Evolutionary conservation across 805 yeast species (phyloP).

Genomic region (Hagleromyces aurorensis): DNA sequence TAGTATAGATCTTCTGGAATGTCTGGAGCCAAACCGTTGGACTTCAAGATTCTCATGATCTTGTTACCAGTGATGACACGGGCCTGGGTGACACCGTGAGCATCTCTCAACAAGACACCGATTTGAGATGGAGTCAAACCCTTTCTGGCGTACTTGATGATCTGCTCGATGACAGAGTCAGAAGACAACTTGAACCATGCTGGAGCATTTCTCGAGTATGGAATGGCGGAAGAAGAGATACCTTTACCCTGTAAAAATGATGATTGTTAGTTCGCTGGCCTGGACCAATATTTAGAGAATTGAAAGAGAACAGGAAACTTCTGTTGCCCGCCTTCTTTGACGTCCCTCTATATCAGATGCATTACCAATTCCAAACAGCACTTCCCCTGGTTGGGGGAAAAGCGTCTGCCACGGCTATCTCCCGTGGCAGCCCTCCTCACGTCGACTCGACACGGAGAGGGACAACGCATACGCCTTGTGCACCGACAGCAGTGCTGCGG

Average conservation of each 20-base stretch:
- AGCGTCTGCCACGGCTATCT: no score
- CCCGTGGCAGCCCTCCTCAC: no score
- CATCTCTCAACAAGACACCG: slow-evolving; percentile 99
- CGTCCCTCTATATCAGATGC: no score
- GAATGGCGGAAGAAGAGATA: slow-evolving; percentile 97
- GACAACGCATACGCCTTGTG: no score
- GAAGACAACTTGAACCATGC: slow-evolving; percentile 98
- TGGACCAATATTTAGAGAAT: no score
- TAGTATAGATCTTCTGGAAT: slow-evolving; percentile 99
- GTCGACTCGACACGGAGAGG: no score
- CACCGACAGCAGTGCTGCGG: no score
- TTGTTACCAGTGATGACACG: slow-evolving; percentile 98
- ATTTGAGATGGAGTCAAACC: slow-evolving; percentile 99
- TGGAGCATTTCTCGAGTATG: slow-evolving; percentile 98
- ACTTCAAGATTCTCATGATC: slow-evolving; percentile 97
- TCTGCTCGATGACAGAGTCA: slow-evolving; percentile 94
- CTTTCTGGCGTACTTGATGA: slow-evolving; percentile 99
- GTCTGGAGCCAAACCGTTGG: slow-evolving; percentile 99
- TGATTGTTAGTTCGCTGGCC: slow-evolving; percentile 12
- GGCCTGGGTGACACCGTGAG: slow-evolving; percentile 98
- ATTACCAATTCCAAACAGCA: no score
- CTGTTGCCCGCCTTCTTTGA: no score
- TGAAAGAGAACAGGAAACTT: no score
- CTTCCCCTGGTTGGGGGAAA: no score
- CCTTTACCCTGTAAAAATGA: slow-evolving; percentile 78